Evolutionary conservation across 2,329 filamentous ascomycete species (phyloP).

Genomic region (Stylonectria norvegica): DNA sequence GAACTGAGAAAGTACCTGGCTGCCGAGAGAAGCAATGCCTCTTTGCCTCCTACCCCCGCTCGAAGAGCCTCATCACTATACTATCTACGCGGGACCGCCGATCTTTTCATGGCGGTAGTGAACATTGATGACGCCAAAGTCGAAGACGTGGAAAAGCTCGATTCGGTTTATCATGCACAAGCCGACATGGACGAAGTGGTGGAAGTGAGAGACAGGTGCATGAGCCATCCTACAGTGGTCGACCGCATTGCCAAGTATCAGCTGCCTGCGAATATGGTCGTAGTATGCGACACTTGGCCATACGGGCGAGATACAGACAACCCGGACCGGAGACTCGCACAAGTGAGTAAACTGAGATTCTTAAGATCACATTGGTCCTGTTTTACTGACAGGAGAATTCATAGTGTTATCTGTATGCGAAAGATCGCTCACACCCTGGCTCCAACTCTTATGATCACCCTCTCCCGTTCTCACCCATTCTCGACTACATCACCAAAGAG

Average conservation of each 20-base stretch:
- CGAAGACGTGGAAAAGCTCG: conserved; percentile 5
- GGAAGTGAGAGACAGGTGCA: conserved; percentile 8
- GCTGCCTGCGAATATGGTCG: conserved; percentile 3
- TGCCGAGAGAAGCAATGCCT: conserved; percentile 3
- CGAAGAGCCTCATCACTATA: conserved; percentile 5
- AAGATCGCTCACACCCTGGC: conserved; percentile 5
- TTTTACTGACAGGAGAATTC: background rate
- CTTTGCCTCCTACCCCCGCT: background rate
- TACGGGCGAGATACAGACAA: conserved; percentile 6
- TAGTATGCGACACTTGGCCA: conserved; percentile 11
- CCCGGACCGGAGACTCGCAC: conserved; percentile 4
- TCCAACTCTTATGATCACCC: background rate
- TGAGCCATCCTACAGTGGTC: conserved; percentile 8
- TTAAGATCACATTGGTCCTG: no score
- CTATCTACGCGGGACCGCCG: conserved; percentile 5
- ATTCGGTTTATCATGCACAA: conserved; percentile 6
- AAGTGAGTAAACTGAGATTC: background rate
- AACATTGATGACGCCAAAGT: background rate
- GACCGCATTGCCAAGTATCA: conserved; percentile 7
- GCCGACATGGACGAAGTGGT: conserved; percentile 10
- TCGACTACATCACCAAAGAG: conserved; percentile 10
- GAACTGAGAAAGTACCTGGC: conserved; percentile 5
- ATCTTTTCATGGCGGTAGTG: conserved; percentile 2
- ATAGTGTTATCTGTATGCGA: conserved; percentile 10
- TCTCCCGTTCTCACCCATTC: conserved; percentile 8